Evolutionary conservation across 2,329 filamentous ascomycete genomes (phyloP).

Genomic region (Dendryphion nanum): DNA sequence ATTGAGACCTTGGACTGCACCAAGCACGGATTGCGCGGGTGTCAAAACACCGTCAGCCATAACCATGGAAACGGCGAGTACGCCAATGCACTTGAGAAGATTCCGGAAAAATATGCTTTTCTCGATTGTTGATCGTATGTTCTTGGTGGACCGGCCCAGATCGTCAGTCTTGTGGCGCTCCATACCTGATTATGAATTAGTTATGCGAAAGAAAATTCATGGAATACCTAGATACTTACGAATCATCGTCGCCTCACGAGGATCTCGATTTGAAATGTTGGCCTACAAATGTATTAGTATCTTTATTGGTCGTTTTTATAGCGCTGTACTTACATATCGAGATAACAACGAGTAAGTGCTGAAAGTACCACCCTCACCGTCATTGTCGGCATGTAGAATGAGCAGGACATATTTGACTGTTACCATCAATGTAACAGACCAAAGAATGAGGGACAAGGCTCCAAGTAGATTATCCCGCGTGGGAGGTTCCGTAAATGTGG

Average conservation of each 20-base stretch:
- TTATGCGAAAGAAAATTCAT: neutral
- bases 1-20: conserved; percentile 62
- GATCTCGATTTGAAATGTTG: conserved; percentile 61
- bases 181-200: conserved; percentile 38
- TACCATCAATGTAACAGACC: conserved; percentile 68
- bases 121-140: conserved; percentile 59
- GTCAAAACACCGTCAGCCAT: conserved; percentile 67
- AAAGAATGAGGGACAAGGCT: conserved; percentile 66
- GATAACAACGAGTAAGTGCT: conserved; percentile 65
- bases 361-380: conserved; percentile 70
- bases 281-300: too few relatives aligned
- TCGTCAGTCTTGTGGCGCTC: conserved; percentile 59
- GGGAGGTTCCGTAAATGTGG: conserved; percentile 57
- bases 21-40: conserved; percentile 68
- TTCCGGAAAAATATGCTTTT: conserved; percentile 52
- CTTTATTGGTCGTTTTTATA: conserved; percentile 1
- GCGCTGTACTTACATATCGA: conserved; percentile 43
- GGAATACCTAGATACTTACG: conserved; percentile 25
- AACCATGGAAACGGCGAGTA: conserved; percentile 67
- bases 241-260: conserved; percentile 54
- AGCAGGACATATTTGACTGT: conserved; percentile 68
- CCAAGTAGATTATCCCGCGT: conserved; percentile 60
- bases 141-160: conserved; percentile 51
- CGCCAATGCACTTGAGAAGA: conserved; percentile 60
- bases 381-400: conserved; percentile 65